Conservation (phyloP, 1,139 yeast species). For the Candida sojae region DNA sequence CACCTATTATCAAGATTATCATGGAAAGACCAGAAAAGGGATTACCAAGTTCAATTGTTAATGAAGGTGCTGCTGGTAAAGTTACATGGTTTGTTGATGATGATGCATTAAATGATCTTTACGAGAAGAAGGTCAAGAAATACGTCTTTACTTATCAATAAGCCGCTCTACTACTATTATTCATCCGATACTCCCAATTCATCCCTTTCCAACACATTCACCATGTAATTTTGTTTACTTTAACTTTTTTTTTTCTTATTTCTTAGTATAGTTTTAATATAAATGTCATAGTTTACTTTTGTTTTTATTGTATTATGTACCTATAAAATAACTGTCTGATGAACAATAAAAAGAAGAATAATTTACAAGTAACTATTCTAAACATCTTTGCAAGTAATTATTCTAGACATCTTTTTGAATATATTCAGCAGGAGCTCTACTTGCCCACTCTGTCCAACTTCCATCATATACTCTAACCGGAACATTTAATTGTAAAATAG, state of each 20-base stretch:
- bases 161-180: no score
- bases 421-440: constrained; percentile 39
- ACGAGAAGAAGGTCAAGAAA: constrained; percentile 70
- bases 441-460: constrained; percentile 81
- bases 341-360: no score
- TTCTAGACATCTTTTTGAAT: constrained; percentile 24
- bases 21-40: constrained; percentile 99
- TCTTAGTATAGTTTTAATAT: neutral
- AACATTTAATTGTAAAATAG: constrained; percentile 58
- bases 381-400: no score
- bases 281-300: neutral
- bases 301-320: neutral
- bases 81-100: constrained; percentile 98
- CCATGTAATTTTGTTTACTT: neutral
- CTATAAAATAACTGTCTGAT: no score
- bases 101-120: constrained; percentile 86
- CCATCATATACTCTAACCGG: constrained; percentile 87
- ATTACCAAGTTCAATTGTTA: constrained; percentile 89
- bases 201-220: no score
- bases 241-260: neutral
- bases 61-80: constrained; percentile 95
- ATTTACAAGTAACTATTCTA: no score
- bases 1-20: constrained; percentile 87
- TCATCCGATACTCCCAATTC: no score
- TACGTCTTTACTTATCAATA: constrained; percentile 28